A percentile compares a stretch with the other conserved stretches of the same genome.
These are phyloP conservation scores for Candida orba DNA, from an alignment of 805 yeast species.

Conservation along the genomic window DNA sequence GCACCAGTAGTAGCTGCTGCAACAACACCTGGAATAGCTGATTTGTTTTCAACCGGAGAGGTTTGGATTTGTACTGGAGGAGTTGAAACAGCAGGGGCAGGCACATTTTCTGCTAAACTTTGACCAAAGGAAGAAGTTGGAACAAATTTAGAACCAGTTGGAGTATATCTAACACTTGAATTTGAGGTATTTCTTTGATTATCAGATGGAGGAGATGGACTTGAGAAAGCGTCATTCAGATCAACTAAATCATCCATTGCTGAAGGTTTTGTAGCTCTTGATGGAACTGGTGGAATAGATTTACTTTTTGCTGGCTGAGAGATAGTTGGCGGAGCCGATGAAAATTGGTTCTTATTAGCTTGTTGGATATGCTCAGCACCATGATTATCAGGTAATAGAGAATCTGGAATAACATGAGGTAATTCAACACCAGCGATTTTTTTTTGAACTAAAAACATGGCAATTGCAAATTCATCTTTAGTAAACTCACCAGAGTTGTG, in stretches of 20 bases:
- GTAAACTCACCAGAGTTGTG: constrained; percentile 80
- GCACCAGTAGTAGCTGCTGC: background rate
- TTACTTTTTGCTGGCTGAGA: background rate
- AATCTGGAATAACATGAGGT: constrained; percentile 72
- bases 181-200: constrained; percentile 17
- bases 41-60: constrained; percentile 1
- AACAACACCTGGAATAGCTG: constrained; percentile 5
- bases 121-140: constrained; percentile 89
- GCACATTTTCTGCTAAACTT: constrained; percentile 36
- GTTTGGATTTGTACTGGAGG: constrained; percentile 14
- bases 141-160: constrained; percentile 43
- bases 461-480: constrained; percentile 80
- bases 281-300: constrained; percentile 26
- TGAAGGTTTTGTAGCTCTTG: constrained; percentile 37
- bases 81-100: constrained; percentile 7
- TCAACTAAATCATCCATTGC: constrained; percentile 63
- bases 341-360: constrained; percentile 8
- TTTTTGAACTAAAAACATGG: constrained; percentile 87
- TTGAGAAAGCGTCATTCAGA: constrained; percentile 45
- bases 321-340: constrained; percentile 4
- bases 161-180: constrained; percentile 23
- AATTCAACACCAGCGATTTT: constrained; percentile 69
- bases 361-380: constrained; percentile 1
- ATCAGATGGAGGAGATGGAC: constrained; percentile 28
- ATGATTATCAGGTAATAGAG: constrained; percentile 34